Base-by-base conservation (phyloP, 352 stramenopile species). In the Phytophthora rubi region DNA sequence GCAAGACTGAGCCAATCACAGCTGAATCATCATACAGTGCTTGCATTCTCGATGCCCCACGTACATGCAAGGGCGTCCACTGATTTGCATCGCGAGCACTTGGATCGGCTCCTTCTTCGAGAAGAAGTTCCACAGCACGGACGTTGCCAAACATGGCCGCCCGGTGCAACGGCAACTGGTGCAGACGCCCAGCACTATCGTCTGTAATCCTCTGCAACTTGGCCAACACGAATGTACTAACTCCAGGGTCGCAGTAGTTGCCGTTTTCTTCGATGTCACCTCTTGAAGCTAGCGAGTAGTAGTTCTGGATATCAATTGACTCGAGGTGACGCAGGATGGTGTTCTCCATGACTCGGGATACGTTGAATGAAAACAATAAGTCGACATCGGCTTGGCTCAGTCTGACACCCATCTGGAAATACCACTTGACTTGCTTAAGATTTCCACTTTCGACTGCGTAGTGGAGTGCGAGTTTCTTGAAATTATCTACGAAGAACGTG, bases 31-130 rank as follows among this genome's bases (percentile, higher is more conserved):
- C 48, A 13, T 28, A 6, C 45, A 52, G 4, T 15, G 15, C 8
- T 42, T n/a, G 15, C 21, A 57, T 44, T 44, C 35, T 0, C 9
- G 30, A 68, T 18, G 32, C 2, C 30, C 2, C 47, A 82, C 78
- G 18, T 53, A 90, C 83, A 66, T 93, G 85, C 8, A 93, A 61
- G 32, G 75, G 62, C 1, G 81, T 90, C 85, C 85, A 93, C 1
- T 73, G 80, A 23, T 91, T 87, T 1, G 69, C 62, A 65, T 93
- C 85, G 55, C 68, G 71, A n/a, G 65, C 69, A 21, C 72, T 75
- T 2, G 80, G 62, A 9, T 82, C 68, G 12, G 65, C 60, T 16
- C 73, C 79, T 62, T 79, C 61, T n/a, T 79, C 62, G 0, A 91
- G 68, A 18, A 93, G 65, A 51, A 81, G 28, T 51, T 77, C 60